Evolutionary conservation across 129 eudicot species (phyloP), one percentile per base, ranked within the genome.

Genomic region (Solidago caesia): DNA sequence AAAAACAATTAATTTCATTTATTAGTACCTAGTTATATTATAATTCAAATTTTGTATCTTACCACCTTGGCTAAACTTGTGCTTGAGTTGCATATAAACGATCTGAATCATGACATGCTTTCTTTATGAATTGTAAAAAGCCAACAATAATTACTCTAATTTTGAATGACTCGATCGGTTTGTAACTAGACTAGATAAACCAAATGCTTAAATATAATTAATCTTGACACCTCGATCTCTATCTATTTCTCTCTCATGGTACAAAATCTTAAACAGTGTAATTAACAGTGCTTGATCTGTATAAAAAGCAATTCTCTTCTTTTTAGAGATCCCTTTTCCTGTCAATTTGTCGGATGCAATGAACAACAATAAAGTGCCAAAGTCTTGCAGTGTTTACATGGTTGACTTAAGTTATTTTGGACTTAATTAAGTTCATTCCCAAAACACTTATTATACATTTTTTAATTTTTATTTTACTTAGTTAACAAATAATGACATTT

Each of bases 311-410:
- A 33, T 26, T 73, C 53, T 73, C 83, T 79, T 79, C 83, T 79
- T 79, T 79, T 73, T 56, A 73, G 79, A 79, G 75, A 79, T 79
- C 79, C 78, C 46, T 79, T 79, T 79, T 79, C 78, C 21, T 67
- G 83, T 79, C 83, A 79, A 79, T 79, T 79, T 79, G 83, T 79
- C 83, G 79, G 83, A 79, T 79, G 60, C 73, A 77, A 79, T 79
- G 75, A 79, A 79, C 83, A 73, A 73, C 74, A 66, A 73, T 47
- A 79, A 73, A 55, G 73, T n/a, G 70, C 74, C 83, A 79, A 79
- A 73, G 33, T 66, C 65, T 79, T 73, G 67, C 79, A 67, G 79
- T 56, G 39, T 73, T 79, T 74, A 67, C 57, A 79, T 79, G 79
- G 79, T 79, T 79, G 79, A 79, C 79, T 73, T 79, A 67, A 44